Percentiles rank a stretch among this genome's conserved stretches.
Conservation (phyloP, 176 grass and related monocot genomes). For the Rhipidocladum racemiflorum region DNA sequence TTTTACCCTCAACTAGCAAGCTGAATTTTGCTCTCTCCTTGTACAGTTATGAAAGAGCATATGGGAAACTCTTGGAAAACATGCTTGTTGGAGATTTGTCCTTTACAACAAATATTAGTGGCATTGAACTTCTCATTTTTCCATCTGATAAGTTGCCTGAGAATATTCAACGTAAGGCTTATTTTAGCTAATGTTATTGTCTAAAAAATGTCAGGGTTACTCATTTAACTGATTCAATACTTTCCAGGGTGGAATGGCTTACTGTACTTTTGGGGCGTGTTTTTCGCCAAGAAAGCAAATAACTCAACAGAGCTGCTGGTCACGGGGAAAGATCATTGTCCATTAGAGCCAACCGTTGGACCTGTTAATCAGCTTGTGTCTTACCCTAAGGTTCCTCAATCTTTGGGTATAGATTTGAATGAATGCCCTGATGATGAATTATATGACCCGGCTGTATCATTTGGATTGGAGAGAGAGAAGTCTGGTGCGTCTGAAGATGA, state of each 20-base stretch:
- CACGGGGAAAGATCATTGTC: constrained; percentile 20
- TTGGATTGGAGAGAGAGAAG: constrained; percentile 34
- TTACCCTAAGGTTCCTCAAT: constrained; percentile 41
- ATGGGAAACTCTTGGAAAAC: constrained; percentile 65
- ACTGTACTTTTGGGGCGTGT: constrained; percentile 89
- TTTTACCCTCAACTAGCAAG: constrained; percentile 17
- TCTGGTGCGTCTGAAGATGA: constrained; percentile 28
- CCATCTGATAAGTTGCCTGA: constrained; percentile 80
- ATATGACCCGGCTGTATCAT: constrained; percentile 24
- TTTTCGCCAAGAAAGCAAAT: constrained; percentile 48
- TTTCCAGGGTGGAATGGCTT: constrained; percentile 92
- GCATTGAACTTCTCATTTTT: constrained; percentile 80
- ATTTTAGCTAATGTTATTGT: constrained; percentile 15
- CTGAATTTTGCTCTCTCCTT: constrained; percentile 22
- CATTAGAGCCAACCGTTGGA: constrained; percentile 17
- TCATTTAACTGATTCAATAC: constrained; percentile 32
- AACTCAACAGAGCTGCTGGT: constrained; percentile 17
- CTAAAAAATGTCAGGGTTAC: constrained; percentile 13
- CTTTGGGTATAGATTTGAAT: constrained; percentile 63
- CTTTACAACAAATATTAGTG: constrained; percentile 61
- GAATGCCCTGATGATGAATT: constrained; percentile 56
- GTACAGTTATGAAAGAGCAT: constrained; percentile 74
- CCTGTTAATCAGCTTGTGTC: constrained; percentile 32
- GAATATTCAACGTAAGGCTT: constrained; percentile 72
- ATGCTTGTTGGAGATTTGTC: constrained; percentile 69